Evolutionary conservation across 2,329 filamentous ascomycete genomes (phyloP), one percentile per base, ranked within the genome.

Genomic region (Paecilomyces sp.): DNA sequence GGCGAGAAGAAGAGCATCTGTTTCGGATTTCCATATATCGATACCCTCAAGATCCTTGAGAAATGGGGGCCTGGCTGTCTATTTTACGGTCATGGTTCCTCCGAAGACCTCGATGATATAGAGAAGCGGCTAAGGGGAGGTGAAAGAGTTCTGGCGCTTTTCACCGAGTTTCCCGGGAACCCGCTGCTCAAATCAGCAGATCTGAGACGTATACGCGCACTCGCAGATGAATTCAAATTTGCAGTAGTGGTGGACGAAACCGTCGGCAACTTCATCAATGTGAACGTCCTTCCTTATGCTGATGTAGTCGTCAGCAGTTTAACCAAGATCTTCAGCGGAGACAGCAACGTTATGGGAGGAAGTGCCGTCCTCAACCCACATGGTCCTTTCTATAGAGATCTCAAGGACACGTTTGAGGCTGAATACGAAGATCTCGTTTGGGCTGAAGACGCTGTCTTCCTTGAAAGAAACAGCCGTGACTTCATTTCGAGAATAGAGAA

Each of bases 321-420:
- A 61, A 97, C 94, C 55, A 99, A 99, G 75, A 89, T 97, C 58
- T 99, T 99, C 77, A 96, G 91, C 59, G 94, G 94, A 56, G 94
- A 97, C 75, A 94, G 91, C 74, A 97, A 99, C 74, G 94, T 99
- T 65, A 97, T 97, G 93, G 94, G 92, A 60, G 94, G 94, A 59
- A 89, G 84, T 64, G 79, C 81, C 13, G 81, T 88, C 15, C 75
- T 88, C 57, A 88, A 88, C 63, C 85, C 86, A 0, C 83, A 87
- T 59, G 80, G 87, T n/a, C 85, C 78, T 54, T 89, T 88, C 76
- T 96, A 96, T 73, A 58, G 72, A 2, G 66, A 76, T 0, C 75
- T 99, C n/a, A 93, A 91, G 71, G 71, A 79, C 4, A 80, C 82
- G n/a, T 84, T 90, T 72, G 76, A 77, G 3, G 72, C 74, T 8